Evolutionary conservation across 371 early-diverging fungal genomes (phyloP), one percentile per base, ranked within the genome.

Genomic region (Massospora cicadina): DNA sequence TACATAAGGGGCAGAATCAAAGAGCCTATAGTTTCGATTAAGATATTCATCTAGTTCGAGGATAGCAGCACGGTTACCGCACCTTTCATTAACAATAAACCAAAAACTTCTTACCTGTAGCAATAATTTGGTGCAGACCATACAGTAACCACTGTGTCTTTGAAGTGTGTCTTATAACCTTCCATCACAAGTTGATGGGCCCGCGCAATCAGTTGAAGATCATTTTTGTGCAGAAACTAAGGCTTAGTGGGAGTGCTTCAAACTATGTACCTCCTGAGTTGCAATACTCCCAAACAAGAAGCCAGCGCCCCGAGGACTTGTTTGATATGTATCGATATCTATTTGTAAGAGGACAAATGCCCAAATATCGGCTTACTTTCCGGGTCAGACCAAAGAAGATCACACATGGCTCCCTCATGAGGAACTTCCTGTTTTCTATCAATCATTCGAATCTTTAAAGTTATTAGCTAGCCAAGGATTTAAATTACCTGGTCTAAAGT

Each of bases 71-170:
- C 98, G 87, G 72, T 99, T 99, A 2, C 98, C 99, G 73, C 99
- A 99, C 71, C 30, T 17, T 27, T n/a, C 17, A 17, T 24, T 29
- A 30, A 12, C 43, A 2, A 1, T 58, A 43, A 27, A 30, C 33
- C 24, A 25, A 55, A 69, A 10, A 43, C 5, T 17, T 17, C 5
- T 67, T 76, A 78, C 77, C 81, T 66, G 71, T 98, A 98, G 71
- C 99, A 99, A 73, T 99, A 99, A 75, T 99, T 99, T 55, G 99
- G 99, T 24, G 99, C 99, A 7, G 92, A 92, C 92, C 99, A 99
- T 0, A 99, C 95, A 2, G 99, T 99, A 12, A 98, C 98, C 55
- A 98, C 83, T 1, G 86, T 88, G 33, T 92, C 84, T 63, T 95
- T 90, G 78, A 96, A 97, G 92, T 93, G 91, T 27, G 84, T 75